Conservation (phyloP, 768 basidiomycete species). For the Pholiota conissans region DNA sequence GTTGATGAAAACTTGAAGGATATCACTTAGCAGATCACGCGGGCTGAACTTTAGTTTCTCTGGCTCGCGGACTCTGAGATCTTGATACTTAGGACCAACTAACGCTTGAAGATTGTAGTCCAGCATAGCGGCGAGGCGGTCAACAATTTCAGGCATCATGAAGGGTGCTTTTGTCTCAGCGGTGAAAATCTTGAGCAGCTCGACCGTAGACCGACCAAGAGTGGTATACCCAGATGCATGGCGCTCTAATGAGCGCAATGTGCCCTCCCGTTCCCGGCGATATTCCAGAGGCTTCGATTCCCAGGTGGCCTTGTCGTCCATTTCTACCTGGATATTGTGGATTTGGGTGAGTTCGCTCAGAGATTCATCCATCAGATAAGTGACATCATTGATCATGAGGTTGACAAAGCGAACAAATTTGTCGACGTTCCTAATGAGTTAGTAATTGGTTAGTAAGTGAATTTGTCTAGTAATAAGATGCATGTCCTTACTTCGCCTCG, state of each 20-base stretch:
- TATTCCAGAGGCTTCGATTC: constrained; percentile 62
- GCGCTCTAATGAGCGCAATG: constrained; percentile 78
- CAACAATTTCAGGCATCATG: constrained; percentile 95
- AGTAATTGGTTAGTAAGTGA: not conserved
- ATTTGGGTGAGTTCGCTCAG: constrained; percentile 88
- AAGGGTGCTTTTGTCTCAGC: constrained; percentile 90
- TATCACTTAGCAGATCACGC: constrained; percentile 75
- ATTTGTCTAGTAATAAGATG: not conserved
- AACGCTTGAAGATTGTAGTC: constrained; percentile 92
- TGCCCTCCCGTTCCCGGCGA: constrained; percentile 80
- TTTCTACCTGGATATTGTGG: constrained; percentile 80
- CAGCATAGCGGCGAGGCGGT: constrained; percentile 93
- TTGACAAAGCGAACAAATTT: constrained; percentile 96
- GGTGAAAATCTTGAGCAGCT: constrained; percentile 88
- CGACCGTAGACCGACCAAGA: constrained; percentile 86
- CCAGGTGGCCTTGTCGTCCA: constrained; percentile 77
- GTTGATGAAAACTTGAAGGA: constrained; percentile 90
- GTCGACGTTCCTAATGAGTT: constrained; percentile 67
- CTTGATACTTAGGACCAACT: constrained; percentile 85
- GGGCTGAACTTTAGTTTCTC: constrained; percentile 92
- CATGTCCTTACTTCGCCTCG: constrained; percentile 62
- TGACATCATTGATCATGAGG: constrained; percentile 98
- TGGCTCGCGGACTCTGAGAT: constrained; percentile 81
- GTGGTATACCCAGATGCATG: constrained; percentile 86
- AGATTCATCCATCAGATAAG: constrained; percentile 97